Evolutionary conservation across 371 early-diverging fungal genomes (phyloP), one percentile per base, ranked within the genome.

Genomic region (Mucor plumbeus): DNA sequence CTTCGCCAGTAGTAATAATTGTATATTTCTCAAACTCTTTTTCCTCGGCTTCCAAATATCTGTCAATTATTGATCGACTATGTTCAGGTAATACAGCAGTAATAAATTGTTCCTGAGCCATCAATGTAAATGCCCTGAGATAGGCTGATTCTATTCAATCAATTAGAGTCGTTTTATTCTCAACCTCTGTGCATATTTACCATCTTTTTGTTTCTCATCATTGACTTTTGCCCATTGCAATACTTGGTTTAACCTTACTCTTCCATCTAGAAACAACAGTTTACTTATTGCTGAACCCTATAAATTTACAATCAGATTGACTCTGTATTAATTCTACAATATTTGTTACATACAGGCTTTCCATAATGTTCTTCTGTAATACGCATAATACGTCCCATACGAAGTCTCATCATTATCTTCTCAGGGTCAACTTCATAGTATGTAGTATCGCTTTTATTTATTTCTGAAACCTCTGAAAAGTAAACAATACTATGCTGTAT

Each of bases 341-440:
- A 14, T 41, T 5, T 14, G 0, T 3, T 17, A 77, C 55, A 36
- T 63, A 83, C 95, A 36, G 89, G 85, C 48, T 81, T 73, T 26
- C 91, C 94, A 71, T 87, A 89, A 61, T 83, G 80, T 53, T 88
- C 88, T 64, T 84, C 77, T 1, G 89, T 82, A 9, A 84, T 73
- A 14, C 75, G 76, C 63, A 92, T 66, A 31, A 90, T 90, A 9
- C 85, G 73, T 0, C 92, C 90, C 69, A 90, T 84, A 33, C 92
- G 76, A 50, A 88, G 81, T 33, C 93, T 68, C 65, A 89, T 73
- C 61, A 92, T 67, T 15, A 94, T 79, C n/a, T 72, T 77, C 4
- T 75, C 26, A 15, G 75, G 53, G 55, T 84, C 76, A 41, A 86
- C 67, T 38, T 86, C 77, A 69, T 95, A 95, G 73, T 86, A 90